Evolutionary conservation across 2,329 filamentous ascomycete genomes (phyloP), one percentile per base, ranked within the genome.

Genomic region (Xylariaceae sp.): DNA sequence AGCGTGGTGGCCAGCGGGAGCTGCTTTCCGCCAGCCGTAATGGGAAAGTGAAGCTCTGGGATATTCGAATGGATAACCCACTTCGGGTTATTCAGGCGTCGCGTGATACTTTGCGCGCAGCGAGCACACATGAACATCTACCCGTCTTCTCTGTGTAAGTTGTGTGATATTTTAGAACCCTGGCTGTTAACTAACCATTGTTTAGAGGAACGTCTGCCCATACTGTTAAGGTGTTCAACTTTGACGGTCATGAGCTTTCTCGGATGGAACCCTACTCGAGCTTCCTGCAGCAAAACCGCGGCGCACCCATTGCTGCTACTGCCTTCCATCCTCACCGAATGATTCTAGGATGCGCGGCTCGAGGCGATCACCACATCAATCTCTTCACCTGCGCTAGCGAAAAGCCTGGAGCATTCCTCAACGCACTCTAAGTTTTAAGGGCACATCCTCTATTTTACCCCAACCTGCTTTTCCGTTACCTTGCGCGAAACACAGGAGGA

Each of bases 251-350:
- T 48, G 83, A 89, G 61, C 84, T 97, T 41, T 94, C 90, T 5
- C 86, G 85, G 16, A 84, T 94, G 59, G 92, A 97, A 70, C 93
- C 93, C 0, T 95, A 96, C 72, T 91, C 90, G 40, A 91, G 88
- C 68, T 95, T 95, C 77, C 77, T 96, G 13, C 86, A 90, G 59
- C 88, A 92, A 65, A 91, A 86, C 68, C 87, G 90, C 45, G 86
- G 87, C 52, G 84, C 87, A 6, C 89, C 94, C 1, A 95, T 99
- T 61, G 87, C 92, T 3, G 84, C 89, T 29, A 96, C 93, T 7
- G 89, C 92, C 0, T 99, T 97, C 78, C 94, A 99, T 73, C 94
- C 94, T 1, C 94, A 99, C 72, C 85, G 89, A 46, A 92, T 96
- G 75, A 87, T 97, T 72, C 81, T 99, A 57, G 92, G 91, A 29